Evolutionary conservation across 257 asterid species (phyloP), one percentile per base, ranked within the genome.

Genomic region (Jaltomata sinuosa): DNA sequence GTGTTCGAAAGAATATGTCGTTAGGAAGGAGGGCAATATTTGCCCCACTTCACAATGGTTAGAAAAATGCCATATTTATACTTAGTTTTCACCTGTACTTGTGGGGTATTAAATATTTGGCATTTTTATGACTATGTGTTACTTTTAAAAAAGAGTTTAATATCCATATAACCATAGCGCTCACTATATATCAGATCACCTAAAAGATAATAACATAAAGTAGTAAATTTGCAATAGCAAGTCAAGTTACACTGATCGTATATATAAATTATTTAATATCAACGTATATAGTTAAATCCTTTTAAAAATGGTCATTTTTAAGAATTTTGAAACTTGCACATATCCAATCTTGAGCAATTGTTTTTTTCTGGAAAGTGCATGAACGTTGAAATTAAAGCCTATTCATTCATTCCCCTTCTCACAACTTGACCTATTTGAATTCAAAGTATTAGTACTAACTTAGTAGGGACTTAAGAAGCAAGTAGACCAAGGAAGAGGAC

Each of bases 291-390:
- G 2, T 55, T 77, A 76, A 83, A 83, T 87, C 85, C 80, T 88
- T 85, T 12, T 25, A 16, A 78, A 18, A 52, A 65, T 32, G 57
- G 67, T 64, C 40, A 32, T n/a, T 9, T 74, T 15, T 27, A 29
- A 50, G n/a, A 72, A 25, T 34, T 88, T 52, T 59, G 77, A 76
- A 11, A n/a, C 54, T 81, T 74, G 87, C 79, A 78, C 79, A 64
- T 11, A 29, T 64, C 42, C 29, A 64, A n/a, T 68, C 74, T 32
- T 83, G 71, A 81, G 50, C 55, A 54, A 74, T 71, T 84, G 87
- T 65, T 53, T 22, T 40, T 85, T 85, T 68, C 52, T 59, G 78
- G 80, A 57, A 85, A 85, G 87, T 91, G 88, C 90, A 89, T 91
- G 92, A 88, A 85, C 80, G 52, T 87, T 47, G 65, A 54, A 80